Evolutionary conservation across 805 yeast genomes (phyloP).

Genomic region (Metschnikowia lunata): DNA sequence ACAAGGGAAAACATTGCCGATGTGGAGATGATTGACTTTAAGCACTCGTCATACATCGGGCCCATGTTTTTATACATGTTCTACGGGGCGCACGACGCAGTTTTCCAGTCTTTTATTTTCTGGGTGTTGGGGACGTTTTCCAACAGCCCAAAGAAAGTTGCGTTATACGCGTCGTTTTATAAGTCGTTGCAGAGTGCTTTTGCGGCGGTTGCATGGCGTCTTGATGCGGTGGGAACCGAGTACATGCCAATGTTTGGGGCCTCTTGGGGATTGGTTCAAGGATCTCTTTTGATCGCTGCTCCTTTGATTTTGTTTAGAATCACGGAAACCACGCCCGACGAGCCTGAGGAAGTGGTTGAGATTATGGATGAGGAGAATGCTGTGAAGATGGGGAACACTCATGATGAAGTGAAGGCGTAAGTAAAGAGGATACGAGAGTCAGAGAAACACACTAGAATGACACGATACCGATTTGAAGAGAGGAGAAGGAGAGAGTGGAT

Average conservation of each 20-base stretch:
- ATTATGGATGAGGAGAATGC: slow-evolving; percentile 15
- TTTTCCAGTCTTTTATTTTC: slow-evolving; percentile 54
- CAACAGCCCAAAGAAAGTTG: slow-evolving; percentile 51
- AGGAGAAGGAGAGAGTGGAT: not conserved
- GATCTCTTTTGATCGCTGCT: slow-evolving; percentile 44
- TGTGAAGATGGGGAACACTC: slow-evolving; percentile 4
- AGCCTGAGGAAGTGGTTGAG: slow-evolving; percentile 27
- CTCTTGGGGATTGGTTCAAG: slow-evolving; percentile 50
- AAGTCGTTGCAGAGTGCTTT: slow-evolving; percentile 64
- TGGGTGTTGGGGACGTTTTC: slow-evolving; percentile 59
- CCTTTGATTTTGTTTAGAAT: slow-evolving; percentile 45
- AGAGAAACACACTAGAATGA: too few relatives aligned
- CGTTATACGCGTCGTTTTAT: slow-evolving; percentile 57
- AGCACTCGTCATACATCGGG: slow-evolving; percentile 46
- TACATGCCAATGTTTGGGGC: slow-evolving; percentile 44
- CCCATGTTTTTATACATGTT: slow-evolving; percentile 60
- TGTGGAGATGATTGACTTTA: slow-evolving; percentile 41
- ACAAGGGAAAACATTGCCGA: slow-evolving; percentile 34
- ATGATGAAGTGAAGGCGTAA: not conserved
- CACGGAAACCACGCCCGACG: slow-evolving; percentile 39
- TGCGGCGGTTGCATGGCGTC: slow-evolving; percentile 57
- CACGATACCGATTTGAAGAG: not conserved
- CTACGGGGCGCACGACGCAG: slow-evolving; percentile 57
- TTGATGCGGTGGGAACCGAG: slow-evolving; percentile 39
- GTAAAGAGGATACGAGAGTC: not conserved